Base-by-base conservation (phyloP, 2,329 filamentous ascomycete genomes). In the Fonsecaea pedrosoi region DNA sequence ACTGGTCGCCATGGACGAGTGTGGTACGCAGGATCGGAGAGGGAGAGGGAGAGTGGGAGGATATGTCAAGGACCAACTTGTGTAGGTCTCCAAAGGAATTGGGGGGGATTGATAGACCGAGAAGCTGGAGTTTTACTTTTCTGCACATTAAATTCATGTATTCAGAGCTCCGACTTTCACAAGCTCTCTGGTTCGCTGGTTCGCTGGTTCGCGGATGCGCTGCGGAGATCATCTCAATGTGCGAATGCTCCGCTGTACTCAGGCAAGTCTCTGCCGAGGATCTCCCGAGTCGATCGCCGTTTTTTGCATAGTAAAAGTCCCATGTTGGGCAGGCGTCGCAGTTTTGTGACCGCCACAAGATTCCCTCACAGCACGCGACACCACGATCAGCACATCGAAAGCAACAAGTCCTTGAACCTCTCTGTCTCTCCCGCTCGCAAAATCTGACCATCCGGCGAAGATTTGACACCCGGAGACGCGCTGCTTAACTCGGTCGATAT, bases 251-350 rank as follows among this genome's bases (percentile, higher is more conserved):
- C 45, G 45, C 45, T 21, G 45, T 50, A 50, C 15, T 42, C 8
- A 25, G 0, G 1, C 2, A 2, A 25, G 21, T 18, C 18, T 50
- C 5, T 45, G 45, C 45, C 45, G 45, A 50, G 21, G 45, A 50
- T 50, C 45, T 50, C 18, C 45, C 45, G 45, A 50, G 45, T 10
- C 25, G 45, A 50, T 50, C 45, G 45, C 45, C 45, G 18, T 50
- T 50, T 25, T 25, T 25, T 25, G 45, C 18, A 25, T 50, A 25
- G 10, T n/a, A 50, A 50, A 50, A 50, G 40, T 50, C 45, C 40
- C 40, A 21, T 45, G 42, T 48, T 7, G 10, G 15, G 42, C 10
- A 6, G 5, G 42, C 21, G 13, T 15, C n/a, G 4, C 38, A 40
- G 25, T 40, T 40, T 37, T 37, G 35, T 37, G 35, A 37, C 35